A percentile compares a stretch with the other conserved stretches of the same genome.
Evolutionary conservation across 2,329 filamentous ascomycete species (phyloP).

Genomic region (Acephala macrosclerotiorum): DNA sequence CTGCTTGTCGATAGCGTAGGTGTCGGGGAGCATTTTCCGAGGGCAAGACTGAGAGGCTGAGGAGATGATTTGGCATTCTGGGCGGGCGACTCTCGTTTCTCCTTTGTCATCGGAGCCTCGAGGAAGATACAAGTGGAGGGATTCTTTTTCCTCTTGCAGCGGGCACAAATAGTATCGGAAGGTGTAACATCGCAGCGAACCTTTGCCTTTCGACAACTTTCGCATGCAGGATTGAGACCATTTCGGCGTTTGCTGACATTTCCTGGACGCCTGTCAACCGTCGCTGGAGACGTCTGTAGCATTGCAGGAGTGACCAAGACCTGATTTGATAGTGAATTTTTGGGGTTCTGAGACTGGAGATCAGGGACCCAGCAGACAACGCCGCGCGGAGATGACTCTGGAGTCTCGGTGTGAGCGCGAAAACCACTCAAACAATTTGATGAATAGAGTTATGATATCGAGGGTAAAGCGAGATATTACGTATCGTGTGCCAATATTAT

Average conservation of each 20-base stretch:
- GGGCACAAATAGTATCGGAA: slow-evolving; percentile 13
- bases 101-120: slow-evolving; percentile 28
- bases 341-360: too few species aligned
- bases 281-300: not conserved
- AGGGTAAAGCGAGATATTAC: too few species aligned
- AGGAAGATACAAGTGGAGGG: slow-evolving; percentile 24
- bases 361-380: too few species aligned
- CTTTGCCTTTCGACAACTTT: slow-evolving; percentile 32
- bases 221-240: slow-evolving; percentile 31
- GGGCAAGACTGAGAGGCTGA: not conserved
- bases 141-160: slow-evolving; percentile 28
- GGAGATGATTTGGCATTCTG: not conserved
- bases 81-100: slow-evolving; percentile 1
- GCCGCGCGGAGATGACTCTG: too few species aligned
- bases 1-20: not conserved
- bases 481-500: too few species aligned
- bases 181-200: slow-evolving; percentile 26
- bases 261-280: not conserved
- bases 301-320: not conserved
- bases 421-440: too few species aligned
- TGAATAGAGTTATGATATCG: too few species aligned
- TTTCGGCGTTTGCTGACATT: slow-evolving; percentile 24
- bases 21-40: not conserved
- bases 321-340: not conserved
- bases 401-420: too few species aligned